phyloP scores from a whole-genome alignment of 2,329 filamentous ascomycete species.

The Ilyonectria robusta region DNA sequence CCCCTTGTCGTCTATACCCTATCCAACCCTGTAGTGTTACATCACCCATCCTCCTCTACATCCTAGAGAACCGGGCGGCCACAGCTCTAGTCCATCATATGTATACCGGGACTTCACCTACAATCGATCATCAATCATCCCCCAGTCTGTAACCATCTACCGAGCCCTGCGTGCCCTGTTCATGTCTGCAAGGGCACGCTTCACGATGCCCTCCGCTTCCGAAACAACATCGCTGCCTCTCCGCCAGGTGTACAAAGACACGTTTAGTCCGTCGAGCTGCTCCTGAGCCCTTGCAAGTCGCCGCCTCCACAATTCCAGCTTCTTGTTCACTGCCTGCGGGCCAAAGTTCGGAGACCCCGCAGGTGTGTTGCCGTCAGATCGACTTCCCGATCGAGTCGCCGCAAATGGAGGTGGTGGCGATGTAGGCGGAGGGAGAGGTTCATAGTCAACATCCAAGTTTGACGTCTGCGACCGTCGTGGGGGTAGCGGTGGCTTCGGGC shows the following conservation, averaged over 20 bases:
- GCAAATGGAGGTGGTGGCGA: constrained; percentile 40
- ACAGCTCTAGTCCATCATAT: not conserved
- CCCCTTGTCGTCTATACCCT: constrained; percentile 8
- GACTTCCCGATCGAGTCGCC: constrained; percentile 46
- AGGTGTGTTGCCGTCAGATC: constrained; percentile 53
- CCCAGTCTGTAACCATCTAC: not conserved
- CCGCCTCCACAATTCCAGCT: constrained; percentile 80
- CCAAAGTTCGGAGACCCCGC: constrained; percentile 53
- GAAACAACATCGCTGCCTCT: constrained; percentile 78
- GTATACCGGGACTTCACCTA: not conserved
- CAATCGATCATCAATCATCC: not conserved
- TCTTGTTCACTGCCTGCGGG: constrained; percentile 69
- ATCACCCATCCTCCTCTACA: not conserved
- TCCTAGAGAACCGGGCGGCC: not conserved
- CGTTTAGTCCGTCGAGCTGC: constrained; percentile 73
- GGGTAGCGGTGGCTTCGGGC: constrained; percentile 50
- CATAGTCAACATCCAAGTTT: constrained; percentile 60
- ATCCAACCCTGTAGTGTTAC: constrained; percentile 19
- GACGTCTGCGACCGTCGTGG: constrained; percentile 50
- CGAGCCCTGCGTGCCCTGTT: constrained; percentile 43
- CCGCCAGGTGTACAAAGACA: constrained; percentile 81
- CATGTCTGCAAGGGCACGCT: constrained; percentile 65
- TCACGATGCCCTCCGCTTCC: constrained; percentile 76
- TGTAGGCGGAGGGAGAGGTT: constrained; percentile 55
- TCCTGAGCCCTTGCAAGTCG: constrained; percentile 77